Evolutionary conservation across 345 rosid species (phyloP).

Genomic region (Populus ilicifolia): DNA sequence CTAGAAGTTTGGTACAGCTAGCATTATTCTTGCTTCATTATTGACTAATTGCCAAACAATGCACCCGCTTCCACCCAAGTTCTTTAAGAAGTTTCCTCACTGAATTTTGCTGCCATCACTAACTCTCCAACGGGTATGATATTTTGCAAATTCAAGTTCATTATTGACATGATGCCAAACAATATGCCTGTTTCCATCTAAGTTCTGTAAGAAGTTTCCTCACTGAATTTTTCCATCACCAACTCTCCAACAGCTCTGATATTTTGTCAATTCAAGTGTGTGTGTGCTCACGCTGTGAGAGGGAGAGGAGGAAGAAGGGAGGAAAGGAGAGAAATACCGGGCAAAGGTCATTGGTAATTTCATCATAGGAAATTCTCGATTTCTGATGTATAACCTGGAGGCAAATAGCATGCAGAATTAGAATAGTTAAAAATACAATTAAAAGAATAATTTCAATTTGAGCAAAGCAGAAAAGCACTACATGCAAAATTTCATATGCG

Average conservation of each 20-base stretch:
- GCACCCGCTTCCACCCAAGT: not conserved
- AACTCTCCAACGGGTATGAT: not conserved
- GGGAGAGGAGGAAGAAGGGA: not conserved
- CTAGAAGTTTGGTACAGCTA: not conserved
- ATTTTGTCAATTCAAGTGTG: not conserved
- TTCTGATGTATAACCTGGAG: conserved; percentile 33
- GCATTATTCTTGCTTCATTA: not conserved
- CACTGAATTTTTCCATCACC: not conserved
- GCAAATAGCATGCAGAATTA: not conserved
- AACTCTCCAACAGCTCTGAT: not conserved
- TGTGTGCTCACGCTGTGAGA: not conserved
- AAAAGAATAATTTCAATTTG: not conserved
- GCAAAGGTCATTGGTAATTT: conserved; percentile 28
- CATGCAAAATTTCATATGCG: not conserved
- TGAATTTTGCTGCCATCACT: not conserved
- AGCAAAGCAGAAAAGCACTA: not conserved
- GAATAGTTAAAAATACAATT: not conserved
- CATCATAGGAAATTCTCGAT: conserved; percentile 22
- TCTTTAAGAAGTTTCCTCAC: not conserved
- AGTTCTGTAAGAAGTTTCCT: not conserved
- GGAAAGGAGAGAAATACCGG: conserved; percentile 18
- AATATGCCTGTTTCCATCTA: not conserved
- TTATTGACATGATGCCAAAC: not conserved
- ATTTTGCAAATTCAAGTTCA: not conserved
- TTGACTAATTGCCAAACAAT: not conserved